Percentiles rank a stretch among this genome's conserved stretches.
Evolutionary conservation across 2,329 filamentous ascomycete species (phyloP).

Genomic region (Raffaelea deltoideospora): DNA sequence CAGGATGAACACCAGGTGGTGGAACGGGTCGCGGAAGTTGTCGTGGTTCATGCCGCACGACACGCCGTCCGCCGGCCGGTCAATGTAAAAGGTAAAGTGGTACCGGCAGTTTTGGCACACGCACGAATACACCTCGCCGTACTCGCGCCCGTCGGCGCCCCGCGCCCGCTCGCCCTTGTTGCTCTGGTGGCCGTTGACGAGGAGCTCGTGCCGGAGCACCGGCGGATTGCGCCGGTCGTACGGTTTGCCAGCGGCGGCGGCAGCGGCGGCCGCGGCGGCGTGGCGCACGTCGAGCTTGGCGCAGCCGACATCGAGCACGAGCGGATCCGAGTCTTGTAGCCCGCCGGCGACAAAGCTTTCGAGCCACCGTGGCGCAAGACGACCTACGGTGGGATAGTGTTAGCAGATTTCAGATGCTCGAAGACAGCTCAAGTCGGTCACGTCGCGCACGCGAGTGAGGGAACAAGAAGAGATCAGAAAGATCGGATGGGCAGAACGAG

Average conservation of each 20-base stretch:
- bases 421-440: no score
- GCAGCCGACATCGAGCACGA: conserved; percentile 7
- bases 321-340: conserved; percentile 2
- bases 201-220: conserved; percentile 6
- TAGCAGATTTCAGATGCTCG: no score
- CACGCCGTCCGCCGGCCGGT: conserved; percentile 2
- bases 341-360: conserved; percentile 8
- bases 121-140: conserved; percentile 12
- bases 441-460: neutral
- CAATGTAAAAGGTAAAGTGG: conserved; percentile 17
- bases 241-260: neutral
- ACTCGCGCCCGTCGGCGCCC: conserved; percentile 6
- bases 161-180: conserved; percentile 1
- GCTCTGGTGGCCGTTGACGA: conserved; percentile 11
- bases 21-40: conserved; percentile 9
- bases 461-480: neutral
- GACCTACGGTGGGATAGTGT: no score
- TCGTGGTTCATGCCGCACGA: conserved; percentile 7
- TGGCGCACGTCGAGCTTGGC: conserved; percentile 2
- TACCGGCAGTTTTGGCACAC: conserved; percentile 18
- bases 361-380: conserved; percentile 11
- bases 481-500: no score
- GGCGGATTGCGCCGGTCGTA: neutral
- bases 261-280: conserved; percentile 4
- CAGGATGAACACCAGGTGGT: conserved; percentile 12